Evolutionary conservation across 2,329 filamentous ascomycete species (phyloP), one percentile per base, ranked within the genome.

Genomic region (Aureobasidium sp.): DNA sequence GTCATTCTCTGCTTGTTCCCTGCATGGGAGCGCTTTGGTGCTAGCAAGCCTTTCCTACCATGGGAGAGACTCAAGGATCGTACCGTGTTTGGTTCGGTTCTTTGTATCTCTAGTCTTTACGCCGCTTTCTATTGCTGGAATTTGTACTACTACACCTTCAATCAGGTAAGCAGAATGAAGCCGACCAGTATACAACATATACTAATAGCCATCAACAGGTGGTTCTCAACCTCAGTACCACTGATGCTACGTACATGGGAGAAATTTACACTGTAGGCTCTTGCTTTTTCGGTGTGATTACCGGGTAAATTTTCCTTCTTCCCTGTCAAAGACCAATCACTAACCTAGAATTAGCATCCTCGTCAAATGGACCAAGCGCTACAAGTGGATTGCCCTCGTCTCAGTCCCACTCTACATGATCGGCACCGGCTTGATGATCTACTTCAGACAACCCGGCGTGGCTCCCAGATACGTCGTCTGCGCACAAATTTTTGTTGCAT

Each of bases 11-110:
- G 68, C 39, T 66, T 74, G 4, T 85, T 88, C 63, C 81, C 74
- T 0, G 61, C 83, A 1, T 86, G 82, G 76, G 86, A 89, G 69
- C 79, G 72, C 34, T 85, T 76, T 58, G 72, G 83, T 58, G 82
- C 85, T 0, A 79, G 77, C 0, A 79, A 82, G 31, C 81, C 81
- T 11, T 82, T 87, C 69, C 77, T 88, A 17, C 82, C 80, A 0
- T 82, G 79, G 69, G 67, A 74, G 47, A 72, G 85, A 58, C 74
- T 84, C 66, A 73, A 73, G 15, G 75, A 81, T 65, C 77, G 76
- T 29, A 83, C 80, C 8, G 75, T 82, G 41, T 66, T 81, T 14
- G 81, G 81, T 2, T 76, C 81, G 12, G 81, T 78, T 65, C 42
- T 70, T 9, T 66, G 70, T n/a, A 66, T 69, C 31, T 67, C 65